phyloP scores from a whole-genome alignment of 164 flowering plant species.

The Sextonia rubra region DNA sequence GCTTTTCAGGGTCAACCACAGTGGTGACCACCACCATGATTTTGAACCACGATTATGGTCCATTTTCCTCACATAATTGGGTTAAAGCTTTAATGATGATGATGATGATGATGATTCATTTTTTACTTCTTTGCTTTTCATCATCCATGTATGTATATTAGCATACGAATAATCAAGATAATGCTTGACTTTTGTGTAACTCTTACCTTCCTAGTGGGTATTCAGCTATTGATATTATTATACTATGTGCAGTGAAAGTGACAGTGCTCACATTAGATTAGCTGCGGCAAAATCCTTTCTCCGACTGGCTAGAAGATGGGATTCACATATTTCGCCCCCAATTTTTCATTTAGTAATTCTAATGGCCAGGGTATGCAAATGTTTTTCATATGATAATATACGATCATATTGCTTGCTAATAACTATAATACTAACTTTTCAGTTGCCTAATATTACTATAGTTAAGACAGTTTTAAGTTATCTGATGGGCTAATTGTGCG shows the following conservation, averaged over 20 bases:
- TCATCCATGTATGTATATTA: no score
- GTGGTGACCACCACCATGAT: no score
- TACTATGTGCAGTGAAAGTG: slow-evolving; percentile 46
- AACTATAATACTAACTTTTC: background rate
- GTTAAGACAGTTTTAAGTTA: background rate
- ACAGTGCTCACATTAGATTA: slow-evolving; percentile 49
- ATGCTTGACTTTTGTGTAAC: background rate
- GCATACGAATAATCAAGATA: background rate
- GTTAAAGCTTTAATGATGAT: background rate
- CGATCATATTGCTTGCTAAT: background rate
- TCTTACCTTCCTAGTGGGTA: background rate
- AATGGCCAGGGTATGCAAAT: slow-evolving; percentile 59
- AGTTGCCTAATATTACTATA: background rate
- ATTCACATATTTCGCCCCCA: slow-evolving; percentile 62
- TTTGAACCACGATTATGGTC: no score
- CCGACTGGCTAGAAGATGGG: slow-evolving; percentile 81
- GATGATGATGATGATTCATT: background rate
- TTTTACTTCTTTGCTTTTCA: background rate
- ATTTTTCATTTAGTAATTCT: slow-evolving; percentile 48
- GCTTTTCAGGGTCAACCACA: no score
- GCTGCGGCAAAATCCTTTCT: slow-evolving; percentile 92
- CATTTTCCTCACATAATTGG: no score
- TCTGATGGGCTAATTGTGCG: background rate
- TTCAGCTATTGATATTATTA: background rate
- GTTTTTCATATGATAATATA: background rate